Evolutionary conservation across 306 rosid species (phyloP).

Genomic region (Dryas drummondii): DNA sequence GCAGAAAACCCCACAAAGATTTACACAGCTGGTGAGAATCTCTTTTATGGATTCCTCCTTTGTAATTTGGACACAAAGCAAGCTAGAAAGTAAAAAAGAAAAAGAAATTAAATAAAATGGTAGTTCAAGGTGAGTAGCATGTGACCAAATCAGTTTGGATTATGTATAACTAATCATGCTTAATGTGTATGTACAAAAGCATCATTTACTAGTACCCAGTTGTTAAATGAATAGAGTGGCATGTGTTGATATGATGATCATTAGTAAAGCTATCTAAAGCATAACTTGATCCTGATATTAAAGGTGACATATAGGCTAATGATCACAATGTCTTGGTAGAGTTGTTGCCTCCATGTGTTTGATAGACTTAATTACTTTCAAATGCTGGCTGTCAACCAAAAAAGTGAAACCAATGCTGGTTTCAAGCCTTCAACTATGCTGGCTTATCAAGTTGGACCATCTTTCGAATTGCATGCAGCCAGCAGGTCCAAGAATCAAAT

Average conservation of each 20-base stretch:
- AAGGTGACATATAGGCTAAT: background rate
- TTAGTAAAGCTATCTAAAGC: constrained; percentile 35
- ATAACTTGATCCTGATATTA: background rate
- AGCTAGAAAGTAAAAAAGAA: constrained; percentile 4
- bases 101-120: constrained; percentile 28
- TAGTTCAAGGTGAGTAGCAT: constrained; percentile 47
- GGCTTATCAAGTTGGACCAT: too few relatives aligned
- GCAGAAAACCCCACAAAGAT: constrained; percentile 39
- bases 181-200: constrained; percentile 26
- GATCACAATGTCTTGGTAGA: background rate
- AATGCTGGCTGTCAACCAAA: too few relatives aligned
- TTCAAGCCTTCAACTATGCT: too few relatives aligned
- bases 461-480: too few relatives aligned
- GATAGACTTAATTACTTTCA: too few relatives aligned
- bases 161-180: background rate
- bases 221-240: constrained; percentile 16
- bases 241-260: constrained; percentile 45
- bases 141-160: constrained; percentile 36
- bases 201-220: background rate
- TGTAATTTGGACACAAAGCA: constrained; percentile 30
- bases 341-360: background rate
- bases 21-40: constrained; percentile 61
- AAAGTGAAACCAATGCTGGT: too few relatives aligned
- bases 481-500: too few relatives aligned
- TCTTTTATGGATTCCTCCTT: constrained; percentile 45